Percentiles rank a stretch among this genome's conserved stretches.
Evolutionary conservation across 495 filamentous ascomycete genomes (phyloP).

Genomic region (Cladorrhinum samala): DNA sequence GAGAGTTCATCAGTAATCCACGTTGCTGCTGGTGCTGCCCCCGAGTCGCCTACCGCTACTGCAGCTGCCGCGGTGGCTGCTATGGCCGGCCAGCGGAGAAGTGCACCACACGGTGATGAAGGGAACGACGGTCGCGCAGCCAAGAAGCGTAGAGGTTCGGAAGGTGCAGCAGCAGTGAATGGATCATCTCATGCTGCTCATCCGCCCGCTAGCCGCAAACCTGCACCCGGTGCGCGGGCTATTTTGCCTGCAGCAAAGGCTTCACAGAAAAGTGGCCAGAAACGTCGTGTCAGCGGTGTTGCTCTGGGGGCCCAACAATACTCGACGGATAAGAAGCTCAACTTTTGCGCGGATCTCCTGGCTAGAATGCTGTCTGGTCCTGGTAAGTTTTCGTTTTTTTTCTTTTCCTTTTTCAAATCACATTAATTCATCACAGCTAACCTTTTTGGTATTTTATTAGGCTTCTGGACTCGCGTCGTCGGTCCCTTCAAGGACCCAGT

Average conservation of each 20-base stretch:
- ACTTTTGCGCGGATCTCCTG: constrained; percentile 46
- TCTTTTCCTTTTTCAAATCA: not conserved
- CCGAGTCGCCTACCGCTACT: constrained; percentile 3
- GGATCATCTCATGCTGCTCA: constrained; percentile 10
- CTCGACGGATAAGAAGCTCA: constrained; percentile 40
- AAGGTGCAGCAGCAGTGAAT: constrained; percentile 14
- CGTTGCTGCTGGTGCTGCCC: constrained; percentile 1
- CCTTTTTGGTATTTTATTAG: constrained; percentile 16
- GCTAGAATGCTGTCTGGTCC: constrained; percentile 49
- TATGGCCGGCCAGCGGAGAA: constrained; percentile 17
- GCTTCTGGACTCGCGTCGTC: constrained; percentile 54
- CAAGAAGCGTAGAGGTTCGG: constrained; percentile 36
- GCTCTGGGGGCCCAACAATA: constrained; percentile 21
- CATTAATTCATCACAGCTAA: not conserved
- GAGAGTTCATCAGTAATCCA: constrained; percentile 27
- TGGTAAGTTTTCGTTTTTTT: constrained; percentile 27
- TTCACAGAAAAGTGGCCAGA: constrained; percentile 22
- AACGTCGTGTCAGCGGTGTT: constrained; percentile 24
- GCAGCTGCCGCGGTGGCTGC: constrained; percentile 11
- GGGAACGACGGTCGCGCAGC: constrained; percentile 24
- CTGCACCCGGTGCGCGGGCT: constrained; percentile 14
- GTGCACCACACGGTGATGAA: constrained; percentile 36
- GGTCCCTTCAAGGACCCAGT: constrained; percentile 46
- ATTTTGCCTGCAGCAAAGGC: constrained; percentile 14
- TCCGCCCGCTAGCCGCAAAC: constrained; percentile 12